Conservation (phyloP, 805 yeast genomes). For the Yueomyces sp. region DNA sequence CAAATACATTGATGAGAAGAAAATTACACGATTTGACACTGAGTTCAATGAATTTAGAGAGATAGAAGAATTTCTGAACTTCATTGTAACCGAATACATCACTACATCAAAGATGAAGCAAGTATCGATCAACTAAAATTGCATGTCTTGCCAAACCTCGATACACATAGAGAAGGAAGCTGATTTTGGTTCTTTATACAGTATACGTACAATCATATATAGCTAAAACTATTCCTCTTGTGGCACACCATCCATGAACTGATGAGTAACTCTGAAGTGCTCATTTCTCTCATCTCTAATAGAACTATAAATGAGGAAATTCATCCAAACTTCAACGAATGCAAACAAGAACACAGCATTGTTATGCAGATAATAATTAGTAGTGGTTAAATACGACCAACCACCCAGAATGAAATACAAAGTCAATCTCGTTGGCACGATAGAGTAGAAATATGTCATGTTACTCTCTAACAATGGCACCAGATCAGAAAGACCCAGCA, state of each 20-base stretch:
- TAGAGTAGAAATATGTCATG: slow-evolving; percentile 37
- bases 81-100: slow-evolving; percentile 18
- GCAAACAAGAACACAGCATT: slow-evolving; percentile 46
- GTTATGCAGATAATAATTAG: slow-evolving; percentile 37
- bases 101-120: background rate
- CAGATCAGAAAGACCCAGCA: slow-evolving; percentile 38
- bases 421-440: slow-evolving; percentile 45
- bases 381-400: slow-evolving; percentile 34
- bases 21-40: slow-evolving; percentile 11
- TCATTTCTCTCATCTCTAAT: slow-evolving; percentile 50
- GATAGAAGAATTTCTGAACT: slow-evolving; percentile 23
- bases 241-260: slow-evolving; percentile 3
- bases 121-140: background rate
- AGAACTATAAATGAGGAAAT: slow-evolving; percentile 46
- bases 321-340: slow-evolving; percentile 59
- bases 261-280: slow-evolving; percentile 27
- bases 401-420: slow-evolving; percentile 37
- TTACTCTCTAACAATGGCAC: slow-evolving; percentile 41
- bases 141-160: too few species aligned
- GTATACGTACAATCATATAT: background rate
- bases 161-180: too few species aligned
- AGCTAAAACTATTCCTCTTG: slow-evolving; percentile 1
- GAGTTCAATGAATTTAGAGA: slow-evolving; percentile 23
- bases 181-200: too few species aligned
- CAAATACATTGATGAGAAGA: slow-evolving; percentile 5